Conservation (phyloP, 495 filamentous ascomycete genomes). For the Astrothelium macrocarpum region DNA sequence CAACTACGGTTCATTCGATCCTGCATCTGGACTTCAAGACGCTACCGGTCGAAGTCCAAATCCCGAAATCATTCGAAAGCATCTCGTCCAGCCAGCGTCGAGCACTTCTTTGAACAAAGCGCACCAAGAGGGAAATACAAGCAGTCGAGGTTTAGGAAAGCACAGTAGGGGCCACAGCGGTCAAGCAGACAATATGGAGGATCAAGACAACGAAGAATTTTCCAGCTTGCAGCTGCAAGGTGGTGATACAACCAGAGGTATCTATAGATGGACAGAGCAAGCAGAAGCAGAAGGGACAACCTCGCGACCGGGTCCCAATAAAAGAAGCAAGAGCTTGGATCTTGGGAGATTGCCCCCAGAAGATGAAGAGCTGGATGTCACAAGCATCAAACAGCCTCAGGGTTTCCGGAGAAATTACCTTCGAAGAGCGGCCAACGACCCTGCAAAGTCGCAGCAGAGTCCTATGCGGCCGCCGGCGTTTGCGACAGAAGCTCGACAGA, state of each 20-base stretch:
- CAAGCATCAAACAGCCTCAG: conserved; percentile 47
- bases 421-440: conserved; percentile 30
- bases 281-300: conserved; percentile 20
- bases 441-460: conserved; percentile 25
- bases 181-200: neutral
- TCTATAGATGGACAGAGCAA: conserved; percentile 51
- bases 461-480: conserved; percentile 34
- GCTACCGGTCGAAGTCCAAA: neutral
- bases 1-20: conserved; percentile 1
- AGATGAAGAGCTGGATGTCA: conserved; percentile 33
- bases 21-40: neutral
- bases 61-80: conserved; percentile 1
- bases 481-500: conserved; percentile 21
- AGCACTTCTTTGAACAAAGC: neutral
- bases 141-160: neutral
- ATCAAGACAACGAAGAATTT: conserved; percentile 27
- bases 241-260: conserved; percentile 58
- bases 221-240: conserved; percentile 56
- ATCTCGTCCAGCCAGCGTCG: neutral
- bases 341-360: neutral
- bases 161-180: neutral
- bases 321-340: conserved; percentile 48
- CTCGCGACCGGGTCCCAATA: conserved; percentile 36
- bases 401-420: conserved; percentile 55
- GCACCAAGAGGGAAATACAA: neutral